A percentile compares a stretch with the other conserved stretches of the same genome.
phyloP scores from a whole-genome alignment of 1,284 basidiomycete species.

The Moniliella sp. region DNA sequence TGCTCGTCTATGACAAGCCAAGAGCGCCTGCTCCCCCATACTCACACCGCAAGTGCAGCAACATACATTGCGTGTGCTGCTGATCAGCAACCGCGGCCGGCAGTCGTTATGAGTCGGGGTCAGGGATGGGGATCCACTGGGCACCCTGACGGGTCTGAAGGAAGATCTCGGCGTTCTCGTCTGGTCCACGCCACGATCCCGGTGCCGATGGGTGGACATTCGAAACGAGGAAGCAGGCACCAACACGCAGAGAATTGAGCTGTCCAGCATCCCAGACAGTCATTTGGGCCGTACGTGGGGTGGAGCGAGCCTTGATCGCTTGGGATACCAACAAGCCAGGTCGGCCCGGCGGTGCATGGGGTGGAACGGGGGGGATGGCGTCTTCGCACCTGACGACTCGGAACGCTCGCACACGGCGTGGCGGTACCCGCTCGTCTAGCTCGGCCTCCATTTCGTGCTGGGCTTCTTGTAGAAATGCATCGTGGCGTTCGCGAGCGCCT shows the following conservation, averaged over 20 bases:
- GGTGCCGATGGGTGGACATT: constrained; percentile 46
- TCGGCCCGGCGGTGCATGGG: no score
- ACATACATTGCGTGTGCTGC: no score
- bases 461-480: no score
- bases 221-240: constrained; percentile 38
- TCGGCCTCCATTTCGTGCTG: background rate
- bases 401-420: background rate
- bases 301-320: constrained; percentile 1
- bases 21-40: no score
- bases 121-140: constrained; percentile 43
- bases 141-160: constrained; percentile 46
- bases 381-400: background rate
- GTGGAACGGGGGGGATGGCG: no score
- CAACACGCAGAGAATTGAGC: constrained; percentile 5
- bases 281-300: constrained; percentile 5
- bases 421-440: background rate
- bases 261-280: constrained; percentile 10
- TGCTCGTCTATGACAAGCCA: no score
- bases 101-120: no score
- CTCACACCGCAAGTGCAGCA: no score
- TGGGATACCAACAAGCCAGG: no score
- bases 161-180: constrained; percentile 43
- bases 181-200: constrained; percentile 45
- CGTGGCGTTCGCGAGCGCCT: no score
- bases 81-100: no score